Base-by-base conservation (phyloP, 2,329 filamentous ascomycete species). In the Beauveria brongniartii region DNA sequence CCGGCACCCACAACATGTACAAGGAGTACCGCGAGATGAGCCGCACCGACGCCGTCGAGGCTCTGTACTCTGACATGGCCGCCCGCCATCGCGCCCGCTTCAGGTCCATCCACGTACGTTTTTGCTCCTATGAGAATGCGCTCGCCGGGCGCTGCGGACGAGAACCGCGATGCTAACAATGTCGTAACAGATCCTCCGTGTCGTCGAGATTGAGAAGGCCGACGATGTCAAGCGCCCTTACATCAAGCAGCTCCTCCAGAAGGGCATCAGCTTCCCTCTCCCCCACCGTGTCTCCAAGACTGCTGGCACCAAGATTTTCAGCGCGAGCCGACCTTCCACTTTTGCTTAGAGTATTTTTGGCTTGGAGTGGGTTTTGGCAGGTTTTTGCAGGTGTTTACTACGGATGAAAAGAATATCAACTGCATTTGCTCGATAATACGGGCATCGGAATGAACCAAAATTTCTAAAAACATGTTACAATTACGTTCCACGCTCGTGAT, bases 1-100 rank as follows among this genome's bases (percentile, higher is more conserved):
- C 94, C 73, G 94, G 94, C 74, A 99, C 94, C 74, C 94, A 99
- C 92, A 99, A 99, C 90, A 99, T 99, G 94, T 99, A 99, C 91
- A 97, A 97, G 89, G 94, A 99, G 89, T 97, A 97, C 90, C 91
- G 94, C 78, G 94, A 97, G 86, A 90, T 97, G 86, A 93, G 90
- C 77, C 87, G 94, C 80, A 90, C 89, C 75, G 93, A 94, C 71
- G 94, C 94, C 69, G 93, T 97, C 74, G 90, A 97, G 82, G 82
- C 93, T 71, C 87, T 99, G 77, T 99, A 99, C 89, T 90, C 94
- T 82, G 94, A 99, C 84, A 97, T 99, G 94, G 92, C 94, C 72
- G 93, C 95, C 79, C 91, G 94, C 79, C 94, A 99, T 88, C 92
- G 74, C 71, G 89, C 94, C 75, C 91, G 94, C 75, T 99, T 99